Base-by-base conservation (phyloP, 306 rosid species). In the Biancaea sappan region DNA sequence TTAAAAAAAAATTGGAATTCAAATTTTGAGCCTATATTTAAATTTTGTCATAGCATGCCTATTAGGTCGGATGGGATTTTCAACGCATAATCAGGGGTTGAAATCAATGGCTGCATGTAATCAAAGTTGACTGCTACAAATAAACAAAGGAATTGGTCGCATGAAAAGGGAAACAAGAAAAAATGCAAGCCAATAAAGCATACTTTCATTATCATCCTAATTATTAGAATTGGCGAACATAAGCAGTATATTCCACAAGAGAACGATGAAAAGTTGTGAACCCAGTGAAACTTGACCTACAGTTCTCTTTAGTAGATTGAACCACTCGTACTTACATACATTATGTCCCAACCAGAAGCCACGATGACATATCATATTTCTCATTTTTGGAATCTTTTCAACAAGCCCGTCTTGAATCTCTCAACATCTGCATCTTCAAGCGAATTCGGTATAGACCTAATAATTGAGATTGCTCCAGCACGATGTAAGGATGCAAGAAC, bases 371-470 rank as follows among this genome's bases (percentile, higher is more conserved):
- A 79, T 91, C 98, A 75, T 85, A 85, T 40, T 79, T 86, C 68
- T 77, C 71, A 79, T 94, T 96, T 96, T 35, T 81, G 86, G 77
- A 94, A 94, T 83, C 97, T 92, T 82, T 81, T 81, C 77, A 94
- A 74, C 86, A 94, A 76, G 79, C 84, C 76, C 21, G 72, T 77
- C 78, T 88, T 90, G 84, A 78, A 80, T 64, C 63, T 80, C 79
- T 90, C 91, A 65, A 88, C 73, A 25, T 91, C 92, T 19, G 80
- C 79, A 71, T 83, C 86, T 71, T 82, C 88, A 2, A 43, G 46
- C 24, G 98, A 90, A 81, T 74, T 86, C 22, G 93, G 96, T 63
- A 87, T 82, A 31, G 95, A 80, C 81, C 71, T 83, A 59, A 94
- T 86, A 40, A 88, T 72, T 51, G 87, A 35, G 74, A 86, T 50